Evolutionary conservation across 495 filamentous ascomycete genomes (phyloP).

Genomic region (Rhypophila decipiens): DNA sequence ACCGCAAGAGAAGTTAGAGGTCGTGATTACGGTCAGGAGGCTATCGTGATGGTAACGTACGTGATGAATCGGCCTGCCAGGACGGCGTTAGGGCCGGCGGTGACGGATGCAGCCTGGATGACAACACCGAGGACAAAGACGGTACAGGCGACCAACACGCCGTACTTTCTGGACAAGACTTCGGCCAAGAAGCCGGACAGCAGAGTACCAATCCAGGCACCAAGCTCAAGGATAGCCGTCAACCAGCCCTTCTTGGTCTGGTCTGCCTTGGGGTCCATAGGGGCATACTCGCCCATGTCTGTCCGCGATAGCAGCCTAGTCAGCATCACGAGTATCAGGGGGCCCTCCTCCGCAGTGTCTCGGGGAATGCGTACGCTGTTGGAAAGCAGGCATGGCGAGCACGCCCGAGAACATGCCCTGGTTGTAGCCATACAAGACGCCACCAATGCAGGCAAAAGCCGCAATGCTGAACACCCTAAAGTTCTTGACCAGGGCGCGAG

Average conservation of each 20-base stretch:
- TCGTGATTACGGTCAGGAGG: no score
- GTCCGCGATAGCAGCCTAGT: background rate
- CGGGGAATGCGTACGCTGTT: conserved; percentile 28
- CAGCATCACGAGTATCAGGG: no score
- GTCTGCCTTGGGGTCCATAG: conserved; percentile 37
- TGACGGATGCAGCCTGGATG: conserved; percentile 59
- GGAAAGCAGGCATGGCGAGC: conserved; percentile 55
- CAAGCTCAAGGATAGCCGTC: conserved; percentile 73
- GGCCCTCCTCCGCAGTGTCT: no score
- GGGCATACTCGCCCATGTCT: conserved; percentile 60
- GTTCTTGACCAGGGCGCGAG: conserved; percentile 60
- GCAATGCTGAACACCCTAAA: conserved; percentile 65
- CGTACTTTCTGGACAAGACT: conserved; percentile 64
- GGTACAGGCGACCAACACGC: conserved; percentile 62
- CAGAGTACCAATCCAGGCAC: conserved; percentile 75
- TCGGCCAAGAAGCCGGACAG: conserved; percentile 72
- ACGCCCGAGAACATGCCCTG: conserved; percentile 77
- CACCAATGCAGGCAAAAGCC: conserved; percentile 72
- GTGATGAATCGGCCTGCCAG: conserved; percentile 72
- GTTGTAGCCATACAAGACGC: conserved; percentile 61
- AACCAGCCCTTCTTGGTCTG: conserved; percentile 70
- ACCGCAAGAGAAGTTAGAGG: no score
- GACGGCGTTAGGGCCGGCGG: conserved; percentile 50
- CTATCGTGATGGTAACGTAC: conserved; percentile 23
- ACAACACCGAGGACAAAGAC: conserved; percentile 76